Conservation (phyloP, 257 asterid genomes). For the Coffea eugenioides region DNA sequence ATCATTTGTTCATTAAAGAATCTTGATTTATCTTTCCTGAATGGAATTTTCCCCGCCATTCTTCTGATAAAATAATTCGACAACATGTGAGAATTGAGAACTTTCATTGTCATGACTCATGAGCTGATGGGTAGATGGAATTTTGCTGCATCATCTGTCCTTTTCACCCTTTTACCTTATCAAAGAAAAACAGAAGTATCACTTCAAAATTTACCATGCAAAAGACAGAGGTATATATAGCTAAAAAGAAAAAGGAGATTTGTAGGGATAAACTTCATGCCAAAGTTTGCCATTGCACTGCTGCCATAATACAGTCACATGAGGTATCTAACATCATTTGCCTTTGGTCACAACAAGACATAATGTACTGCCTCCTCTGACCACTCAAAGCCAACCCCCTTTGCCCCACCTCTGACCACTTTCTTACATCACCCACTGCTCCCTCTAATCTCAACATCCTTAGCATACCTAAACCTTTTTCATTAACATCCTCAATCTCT, state of each 20-base stretch:
- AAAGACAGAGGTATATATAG: background rate
- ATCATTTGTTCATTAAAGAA: too few relatives aligned
- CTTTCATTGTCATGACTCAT: background rate
- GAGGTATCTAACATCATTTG: conserved; percentile 44
- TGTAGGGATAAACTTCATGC: conserved; percentile 9
- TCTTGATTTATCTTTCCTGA: too few relatives aligned
- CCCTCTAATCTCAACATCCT: conserved; percentile 21
- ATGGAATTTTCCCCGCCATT: too few relatives aligned
- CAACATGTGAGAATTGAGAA: too few relatives aligned
- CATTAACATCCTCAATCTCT: background rate
- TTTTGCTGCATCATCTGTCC: background rate
- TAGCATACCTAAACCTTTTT: background rate
- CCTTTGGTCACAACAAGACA: conserved; percentile 55
- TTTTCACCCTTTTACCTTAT: background rate
- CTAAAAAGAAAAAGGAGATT: background rate
- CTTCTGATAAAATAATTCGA: too few relatives aligned
- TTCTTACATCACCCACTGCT: conserved; percentile 4
- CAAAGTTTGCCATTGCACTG: conserved; percentile 9
- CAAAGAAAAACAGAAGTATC: background rate
- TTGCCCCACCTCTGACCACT: conserved; percentile 8
- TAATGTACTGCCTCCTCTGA: conserved; percentile 24
- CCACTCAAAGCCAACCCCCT: conserved; percentile 11
- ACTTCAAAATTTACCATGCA: background rate
- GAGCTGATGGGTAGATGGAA: background rate
- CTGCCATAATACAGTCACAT: conserved; percentile 27